Percentiles rank a stretch among this genome's conserved stretches.
Conservation (phyloP, 2,329 filamentous ascomycete species). For the Sporothrix brunneoviolacea region DNA sequence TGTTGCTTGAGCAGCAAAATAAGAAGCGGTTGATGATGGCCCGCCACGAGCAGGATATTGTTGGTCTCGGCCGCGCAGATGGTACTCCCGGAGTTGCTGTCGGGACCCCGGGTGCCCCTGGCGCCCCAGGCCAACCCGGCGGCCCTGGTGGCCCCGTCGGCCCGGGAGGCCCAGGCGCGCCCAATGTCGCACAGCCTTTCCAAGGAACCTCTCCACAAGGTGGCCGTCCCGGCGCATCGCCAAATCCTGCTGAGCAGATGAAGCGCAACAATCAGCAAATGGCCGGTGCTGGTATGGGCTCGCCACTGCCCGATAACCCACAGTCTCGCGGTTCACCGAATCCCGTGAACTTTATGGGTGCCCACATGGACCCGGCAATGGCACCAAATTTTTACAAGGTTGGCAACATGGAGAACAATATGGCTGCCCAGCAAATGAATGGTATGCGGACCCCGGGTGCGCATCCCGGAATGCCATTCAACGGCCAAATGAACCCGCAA, state of each 20-base stretch:
- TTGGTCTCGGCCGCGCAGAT: slow-evolving; percentile 26
- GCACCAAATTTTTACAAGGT: slow-evolving; percentile 54
- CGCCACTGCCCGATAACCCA: slow-evolving; percentile 61
- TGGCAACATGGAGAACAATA: slow-evolving; percentile 29
- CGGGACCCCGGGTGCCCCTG: slow-evolving; percentile 37
- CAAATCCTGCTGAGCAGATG: slow-evolving; percentile 72
- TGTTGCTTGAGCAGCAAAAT: slow-evolving; percentile 76
- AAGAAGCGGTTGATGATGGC: slow-evolving; percentile 83
- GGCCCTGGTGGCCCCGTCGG: slow-evolving; percentile 46
- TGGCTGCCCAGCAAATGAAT: slow-evolving; percentile 51
- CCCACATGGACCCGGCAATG: slow-evolving; percentile 57
- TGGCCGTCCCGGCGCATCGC: slow-evolving; percentile 63
- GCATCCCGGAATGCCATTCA: slow-evolving; percentile 53
- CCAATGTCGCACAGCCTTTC: slow-evolving; percentile 53
- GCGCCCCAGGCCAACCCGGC: slow-evolving; percentile 37
- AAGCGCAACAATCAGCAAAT: slow-evolving; percentile 72
- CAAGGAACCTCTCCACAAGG: slow-evolving; percentile 64
- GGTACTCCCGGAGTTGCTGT: slow-evolving; percentile 20
- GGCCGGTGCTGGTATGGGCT: slow-evolving; percentile 61
- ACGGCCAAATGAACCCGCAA: slow-evolving; percentile 53
- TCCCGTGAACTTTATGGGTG: slow-evolving; percentile 54
- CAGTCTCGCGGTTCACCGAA: slow-evolving; percentile 62
- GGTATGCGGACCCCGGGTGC: slow-evolving; percentile 64
- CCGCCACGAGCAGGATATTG: slow-evolving; percentile 68
- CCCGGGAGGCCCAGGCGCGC: slow-evolving; percentile 46